Percentiles rank a stretch among this genome's conserved stretches.
These are phyloP conservation scores for Rhizophora apiculata DNA, from an alignment of 345 rosid species.

Conservation along the genomic window DNA sequence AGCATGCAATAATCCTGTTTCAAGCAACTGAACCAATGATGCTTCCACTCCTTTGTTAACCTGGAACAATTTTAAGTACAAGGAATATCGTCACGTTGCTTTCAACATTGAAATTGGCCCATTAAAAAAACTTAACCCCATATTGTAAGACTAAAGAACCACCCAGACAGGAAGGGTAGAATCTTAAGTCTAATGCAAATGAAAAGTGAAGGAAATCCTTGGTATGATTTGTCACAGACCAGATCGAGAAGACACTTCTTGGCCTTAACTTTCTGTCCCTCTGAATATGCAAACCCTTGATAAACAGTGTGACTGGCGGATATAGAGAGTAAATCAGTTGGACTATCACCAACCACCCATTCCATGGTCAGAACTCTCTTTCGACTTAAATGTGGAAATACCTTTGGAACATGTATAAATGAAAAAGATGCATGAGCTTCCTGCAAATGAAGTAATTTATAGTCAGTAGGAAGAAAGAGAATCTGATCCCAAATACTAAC, in stretches of 20 bases:
- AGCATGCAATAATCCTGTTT: conserved; percentile 92
- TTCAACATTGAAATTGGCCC: not conserved
- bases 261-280: conserved; percentile 61
- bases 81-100: not conserved
- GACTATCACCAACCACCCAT: conserved; percentile 91
- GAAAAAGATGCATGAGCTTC: conserved; percentile 65
- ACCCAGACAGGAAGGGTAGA: too few relatives aligned
- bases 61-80: conserved; percentile 35
- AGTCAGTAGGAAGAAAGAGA: conserved; percentile 24
- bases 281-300: conserved; percentile 37
- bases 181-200: not conserved
- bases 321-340: conserved; percentile 56
- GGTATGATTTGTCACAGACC: conserved; percentile 34
- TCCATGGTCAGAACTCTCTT: conserved; percentile 96
- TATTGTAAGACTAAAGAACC: not conserved
- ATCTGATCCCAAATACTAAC: conserved; percentile 2
- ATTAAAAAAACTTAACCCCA: too few relatives aligned
- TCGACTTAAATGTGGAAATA: conserved; percentile 52
- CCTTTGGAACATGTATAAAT: conserved; percentile 70
- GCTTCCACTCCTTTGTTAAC: conserved; percentile 91
- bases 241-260: conserved; percentile 73
- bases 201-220: not conserved
- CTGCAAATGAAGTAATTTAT: conserved; percentile 42
- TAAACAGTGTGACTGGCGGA: conserved; percentile 38
- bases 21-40: conserved; percentile 90